A percentile compares a stretch with the other conserved stretches of the same genome.
Conservation (phyloP, 2,329 filamentous ascomycete species). For the Cladosporium cucumerinum region DNA sequence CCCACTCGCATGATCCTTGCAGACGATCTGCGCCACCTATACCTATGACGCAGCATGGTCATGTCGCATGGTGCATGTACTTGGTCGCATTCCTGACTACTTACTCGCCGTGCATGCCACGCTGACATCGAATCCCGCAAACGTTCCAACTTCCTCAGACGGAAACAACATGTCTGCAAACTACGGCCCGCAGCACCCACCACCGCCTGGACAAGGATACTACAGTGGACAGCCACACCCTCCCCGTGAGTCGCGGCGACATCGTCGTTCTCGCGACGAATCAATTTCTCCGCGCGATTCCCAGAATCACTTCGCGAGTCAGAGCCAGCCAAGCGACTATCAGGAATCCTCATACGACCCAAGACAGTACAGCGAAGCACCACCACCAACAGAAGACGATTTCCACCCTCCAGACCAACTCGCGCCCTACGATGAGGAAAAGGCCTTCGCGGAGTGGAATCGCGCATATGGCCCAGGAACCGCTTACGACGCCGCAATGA, state of each 20-base stretch:
- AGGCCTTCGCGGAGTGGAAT: conserved; percentile 15
- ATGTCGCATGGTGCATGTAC: conserved; percentile 2
- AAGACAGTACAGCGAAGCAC: conserved; percentile 3
- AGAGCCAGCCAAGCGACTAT: neutral
- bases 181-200: conserved; percentile 5
- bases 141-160: neutral
- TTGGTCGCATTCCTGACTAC: neutral
- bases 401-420: conserved; percentile 7
- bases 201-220: conserved; percentile 11
- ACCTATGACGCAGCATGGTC: conserved; percentile 4
- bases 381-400: neutral
- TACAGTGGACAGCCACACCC: conserved; percentile 7
- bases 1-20: conserved; percentile 4
- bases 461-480: conserved; percentile 14
- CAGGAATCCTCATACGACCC: neutral
- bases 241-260: neutral
- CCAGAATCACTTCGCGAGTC: neutral
- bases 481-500: neutral
- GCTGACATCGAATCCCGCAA: neutral
- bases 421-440: conserved; percentile 18
- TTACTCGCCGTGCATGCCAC: neutral
- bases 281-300: conserved; percentile 6
- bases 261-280: neutral
- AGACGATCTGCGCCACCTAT: conserved; percentile 12
- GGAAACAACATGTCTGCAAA: neutral